Conservation (phyloP, 2,329 filamentous ascomycete genomes). For the Aspergillaceae sp. region DNA sequence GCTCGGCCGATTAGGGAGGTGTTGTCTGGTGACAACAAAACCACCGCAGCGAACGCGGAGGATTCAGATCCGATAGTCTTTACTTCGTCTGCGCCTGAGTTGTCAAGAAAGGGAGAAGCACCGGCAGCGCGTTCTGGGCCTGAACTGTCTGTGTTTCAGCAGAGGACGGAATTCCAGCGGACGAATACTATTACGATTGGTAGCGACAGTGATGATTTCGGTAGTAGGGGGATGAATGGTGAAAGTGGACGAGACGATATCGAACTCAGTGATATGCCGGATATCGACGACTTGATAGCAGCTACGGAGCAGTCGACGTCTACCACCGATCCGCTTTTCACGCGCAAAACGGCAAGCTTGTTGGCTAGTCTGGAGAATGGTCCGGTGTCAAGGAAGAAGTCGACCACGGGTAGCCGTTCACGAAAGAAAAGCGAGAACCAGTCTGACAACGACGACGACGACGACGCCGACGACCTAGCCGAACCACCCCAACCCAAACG, state of each 20-base stretch:
- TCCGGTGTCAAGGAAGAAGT: conserved; percentile 1
- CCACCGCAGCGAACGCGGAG: neutral
- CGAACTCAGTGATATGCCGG: conserved; percentile 26
- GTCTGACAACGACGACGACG: conserved; percentile 3
- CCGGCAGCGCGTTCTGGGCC: neutral
- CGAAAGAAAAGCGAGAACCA: conserved; percentile 6
- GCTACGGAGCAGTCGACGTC: conserved; percentile 10
- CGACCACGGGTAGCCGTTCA: neutral
- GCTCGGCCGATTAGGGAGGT: neutral
- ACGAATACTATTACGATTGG: conserved; percentile 29
- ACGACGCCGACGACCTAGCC: conserved; percentile 32
- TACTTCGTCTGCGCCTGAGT: conserved; percentile 33
- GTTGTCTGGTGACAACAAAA: neutral
- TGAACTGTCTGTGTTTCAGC: too few species aligned
- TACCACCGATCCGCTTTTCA: conserved; percentile 21
- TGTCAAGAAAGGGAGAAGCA: conserved; percentile 1
- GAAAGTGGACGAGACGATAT: conserved; percentile 15
- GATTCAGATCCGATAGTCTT: conserved; percentile 36
- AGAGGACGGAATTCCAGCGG: conserved; percentile 6
- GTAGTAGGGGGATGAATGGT: neutral
- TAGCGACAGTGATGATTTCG: conserved; percentile 21
- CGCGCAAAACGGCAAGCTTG: conserved; percentile 33
- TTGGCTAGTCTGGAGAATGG: conserved; percentile 25
- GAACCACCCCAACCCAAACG: conserved; percentile 34
- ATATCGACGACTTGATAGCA: conserved; percentile 19